Conservation (phyloP, 2,329 filamentous ascomycete species). For the Dactylellina drechsleri region DNA sequence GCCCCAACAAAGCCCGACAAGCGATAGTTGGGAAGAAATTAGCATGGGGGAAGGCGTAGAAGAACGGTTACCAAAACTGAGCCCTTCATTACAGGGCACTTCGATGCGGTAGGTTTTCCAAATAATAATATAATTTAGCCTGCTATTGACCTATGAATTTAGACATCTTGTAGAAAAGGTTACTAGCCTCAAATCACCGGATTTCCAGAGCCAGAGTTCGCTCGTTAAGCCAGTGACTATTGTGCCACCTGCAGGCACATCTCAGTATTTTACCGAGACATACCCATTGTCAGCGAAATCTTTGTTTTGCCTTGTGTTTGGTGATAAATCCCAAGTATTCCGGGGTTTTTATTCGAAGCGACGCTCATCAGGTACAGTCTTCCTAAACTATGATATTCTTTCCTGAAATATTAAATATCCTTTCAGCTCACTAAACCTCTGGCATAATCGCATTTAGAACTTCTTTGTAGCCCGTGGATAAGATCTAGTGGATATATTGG, state of each 20-base stretch:
- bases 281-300: conserved; percentile 94
- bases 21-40: conserved; percentile 92
- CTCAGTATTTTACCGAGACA: conserved; percentile 78
- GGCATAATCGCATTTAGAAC: neutral
- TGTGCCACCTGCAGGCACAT: conserved; percentile 82
- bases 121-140: conserved; percentile 6
- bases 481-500: conserved; percentile 1
- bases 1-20: conserved; percentile 73
- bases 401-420: neutral
- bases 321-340: conserved; percentile 94
- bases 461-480: conserved; percentile 28
- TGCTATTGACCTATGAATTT: neutral
- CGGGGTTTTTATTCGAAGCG: conserved; percentile 88
- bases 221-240: conserved; percentile 83
- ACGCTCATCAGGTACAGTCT: conserved; percentile 69
- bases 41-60: conserved; percentile 61
- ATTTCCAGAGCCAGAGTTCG: neutral
- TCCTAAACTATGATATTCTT: neutral
- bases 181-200: conserved; percentile 6
- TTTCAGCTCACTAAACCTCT: neutral
- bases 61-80: conserved; percentile 36
- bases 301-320: conserved; percentile 94
- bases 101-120: conserved; percentile 54
- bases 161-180: conserved; percentile 36
- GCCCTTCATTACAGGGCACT: neutral